A percentile compares a stretch with the other conserved stretches of the same genome.
These are phyloP conservation scores for Suhomyces vadensis DNA, from an alignment of 805 yeast genomes.

Conservation along the genomic window DNA sequence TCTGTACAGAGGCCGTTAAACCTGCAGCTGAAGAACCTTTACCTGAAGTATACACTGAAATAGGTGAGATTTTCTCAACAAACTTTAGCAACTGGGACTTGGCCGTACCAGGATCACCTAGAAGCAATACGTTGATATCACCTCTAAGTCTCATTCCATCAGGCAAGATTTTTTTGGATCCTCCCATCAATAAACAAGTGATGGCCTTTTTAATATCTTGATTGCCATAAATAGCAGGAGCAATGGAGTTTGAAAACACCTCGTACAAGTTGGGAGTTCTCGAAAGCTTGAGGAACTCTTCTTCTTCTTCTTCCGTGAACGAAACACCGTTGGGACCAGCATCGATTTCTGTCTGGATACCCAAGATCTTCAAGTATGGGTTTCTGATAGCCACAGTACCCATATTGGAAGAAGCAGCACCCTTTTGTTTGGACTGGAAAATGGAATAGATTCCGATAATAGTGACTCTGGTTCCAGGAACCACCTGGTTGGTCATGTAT, in stretches of 20 bases:
- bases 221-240: conserved; percentile 96
- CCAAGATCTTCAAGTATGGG: conserved; percentile 85
- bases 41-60: conserved; percentile 95
- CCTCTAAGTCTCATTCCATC: conserved; percentile 98
- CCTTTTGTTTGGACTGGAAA: conserved; percentile 65
- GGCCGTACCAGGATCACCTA: conserved; percentile 99
- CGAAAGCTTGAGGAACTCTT: conserved; percentile 78
- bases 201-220: conserved; percentile 91
- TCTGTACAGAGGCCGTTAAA: conserved; percentile 95
- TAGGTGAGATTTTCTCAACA: conserved; percentile 92
- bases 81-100: conserved; percentile 94
- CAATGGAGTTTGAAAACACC: conserved; percentile 82
- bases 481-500: conserved; percentile 82
- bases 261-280: conserved; percentile 85
- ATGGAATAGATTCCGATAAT: conserved; percentile 91
- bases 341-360: conserved; percentile 82
- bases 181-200: conserved; percentile 90
- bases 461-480: conserved; percentile 94
- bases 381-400: conserved; percentile 86
- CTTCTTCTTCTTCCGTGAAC: conserved; percentile 92
- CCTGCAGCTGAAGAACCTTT: conserved; percentile 99
- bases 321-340: conserved; percentile 60
- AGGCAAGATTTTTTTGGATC: conserved; percentile 86
- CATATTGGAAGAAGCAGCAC: conserved; percentile 22
- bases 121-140: conserved; percentile 85